Percentiles rank a stretch among this genome's conserved stretches.
These are phyloP conservation scores for Kluyveromyces starmeri DNA, from an alignment of 805 yeast genomes.

Conservation along the genomic window DNA sequence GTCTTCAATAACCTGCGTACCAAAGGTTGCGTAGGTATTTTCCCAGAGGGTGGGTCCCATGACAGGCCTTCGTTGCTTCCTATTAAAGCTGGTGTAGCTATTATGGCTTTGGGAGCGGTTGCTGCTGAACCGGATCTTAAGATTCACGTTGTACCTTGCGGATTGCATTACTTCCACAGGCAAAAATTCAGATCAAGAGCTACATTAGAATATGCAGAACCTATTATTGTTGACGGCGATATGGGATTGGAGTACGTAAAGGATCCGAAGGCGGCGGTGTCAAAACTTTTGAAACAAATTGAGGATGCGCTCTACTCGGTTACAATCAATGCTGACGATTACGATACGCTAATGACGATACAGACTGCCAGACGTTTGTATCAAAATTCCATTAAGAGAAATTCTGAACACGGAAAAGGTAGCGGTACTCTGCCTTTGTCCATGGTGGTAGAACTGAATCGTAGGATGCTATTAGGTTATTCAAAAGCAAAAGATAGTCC, in stretches of 20 bases:
- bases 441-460: conserved; percentile 76
- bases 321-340: conserved; percentile 89
- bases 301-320: conserved; percentile 75
- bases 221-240: conserved; percentile 55
- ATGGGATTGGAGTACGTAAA: conserved; percentile 58
- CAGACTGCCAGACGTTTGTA: conserved; percentile 91
- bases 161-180: conserved; percentile 92
- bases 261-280: conserved; percentile 66
- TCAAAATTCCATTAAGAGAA: conserved; percentile 43
- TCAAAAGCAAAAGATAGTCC: conserved; percentile 68
- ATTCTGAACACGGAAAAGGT: conserved; percentile 7
- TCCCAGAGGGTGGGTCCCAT: conserved; percentile 98
- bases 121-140: conserved; percentile 65
- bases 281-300: conserved; percentile 59
- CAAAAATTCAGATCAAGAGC: conserved; percentile 92
- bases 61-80: conserved; percentile 88
- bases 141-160: conserved; percentile 86
- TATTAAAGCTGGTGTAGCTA: conserved; percentile 92
- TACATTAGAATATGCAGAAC: conserved; percentile 84
- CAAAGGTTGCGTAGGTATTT: conserved; percentile 79
- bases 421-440: conserved; percentile 52
- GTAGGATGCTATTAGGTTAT: conserved; percentile 79
- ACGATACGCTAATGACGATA: conserved; percentile 85
- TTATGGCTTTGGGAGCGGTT: conserved; percentile 94
- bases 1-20: conserved; percentile 76